Conservation (phyloP, 1,284 basidiomycete genomes). For the Ustilago tritici region DNA sequence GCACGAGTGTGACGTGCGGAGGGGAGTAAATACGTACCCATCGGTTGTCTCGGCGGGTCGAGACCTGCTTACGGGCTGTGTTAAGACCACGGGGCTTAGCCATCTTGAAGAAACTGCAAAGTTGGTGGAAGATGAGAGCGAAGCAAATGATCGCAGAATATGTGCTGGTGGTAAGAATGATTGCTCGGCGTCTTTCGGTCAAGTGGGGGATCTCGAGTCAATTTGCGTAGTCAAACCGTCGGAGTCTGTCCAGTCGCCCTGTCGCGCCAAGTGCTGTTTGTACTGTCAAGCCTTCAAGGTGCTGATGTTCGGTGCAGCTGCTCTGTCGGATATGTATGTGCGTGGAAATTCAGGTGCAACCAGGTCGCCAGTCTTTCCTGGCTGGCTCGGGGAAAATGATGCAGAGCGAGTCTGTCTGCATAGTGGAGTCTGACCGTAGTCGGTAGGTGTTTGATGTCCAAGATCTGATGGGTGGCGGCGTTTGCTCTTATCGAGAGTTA, state of each 20-base stretch:
- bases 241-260: constrained; percentile 11
- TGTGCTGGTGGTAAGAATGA: constrained; percentile 22
- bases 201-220: neutral
- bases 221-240: constrained; percentile 11
- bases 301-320: neutral
- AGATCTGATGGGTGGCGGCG: neutral
- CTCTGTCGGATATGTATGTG: neutral
- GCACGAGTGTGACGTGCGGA: neutral
- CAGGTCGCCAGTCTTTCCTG: neutral
- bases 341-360: neutral
- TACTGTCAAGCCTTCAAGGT: neutral
- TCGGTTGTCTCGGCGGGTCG: constrained; percentile 92
- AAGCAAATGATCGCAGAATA: constrained; percentile 6
- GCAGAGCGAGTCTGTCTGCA: neutral
- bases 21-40: constrained; percentile 74
- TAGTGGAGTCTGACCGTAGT: too few relatives aligned
- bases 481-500: neutral
- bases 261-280: neutral
- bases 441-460: neutral
- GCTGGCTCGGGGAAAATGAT: neutral
- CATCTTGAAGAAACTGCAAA: constrained; percentile 60
- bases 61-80: constrained; percentile 98
- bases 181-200: neutral
- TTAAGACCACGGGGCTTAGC: constrained; percentile 95
- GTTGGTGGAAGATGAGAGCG: neutral